Evolutionary conservation across 306 rosid genomes (phyloP).

Genomic region (Glycine tomentella): DNA sequence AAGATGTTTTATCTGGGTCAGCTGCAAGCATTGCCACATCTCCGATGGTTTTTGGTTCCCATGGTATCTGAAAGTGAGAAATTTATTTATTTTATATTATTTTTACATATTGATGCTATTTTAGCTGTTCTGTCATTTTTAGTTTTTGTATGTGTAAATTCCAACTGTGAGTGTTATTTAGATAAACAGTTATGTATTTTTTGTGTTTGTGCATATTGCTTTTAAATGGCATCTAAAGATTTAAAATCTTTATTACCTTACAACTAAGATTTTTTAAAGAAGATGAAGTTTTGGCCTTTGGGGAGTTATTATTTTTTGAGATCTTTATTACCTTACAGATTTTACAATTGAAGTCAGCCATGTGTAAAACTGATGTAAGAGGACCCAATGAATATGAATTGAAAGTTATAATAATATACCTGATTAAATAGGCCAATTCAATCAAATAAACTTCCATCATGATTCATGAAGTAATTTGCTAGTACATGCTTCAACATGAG

Average conservation of each 20-base stretch:
- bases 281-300: not conserved
- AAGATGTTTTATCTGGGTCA: slow-evolving; percentile 36
- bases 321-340: slow-evolving; percentile 1
- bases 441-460: not conserved
- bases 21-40: slow-evolving; percentile 34
- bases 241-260: too few species aligned
- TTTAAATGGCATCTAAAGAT: not conserved
- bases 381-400: slow-evolving; percentile 14
- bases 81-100: slow-evolving; percentile 22
- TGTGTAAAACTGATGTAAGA: slow-evolving; percentile 10
- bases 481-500: not conserved
- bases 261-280: too few species aligned
- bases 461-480: not conserved
- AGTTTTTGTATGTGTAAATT: not conserved
- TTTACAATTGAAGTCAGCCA: not conserved
- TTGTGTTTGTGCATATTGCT: slow-evolving; percentile 1
- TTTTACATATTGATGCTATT: not conserved
- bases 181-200: not conserved
- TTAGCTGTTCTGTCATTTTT: not conserved
- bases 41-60: slow-evolving; percentile 18
- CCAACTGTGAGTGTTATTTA: slow-evolving; percentile 3
- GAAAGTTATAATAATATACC: not conserved
- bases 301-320: not conserved
- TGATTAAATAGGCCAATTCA: slow-evolving; percentile 6
- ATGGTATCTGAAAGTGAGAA: slow-evolving; percentile 47